Evolutionary conservation across 495 filamentous ascomycete genomes (phyloP), one percentile per base, ranked within the genome.

Genomic region (Aspergillus ellipticus): DNA sequence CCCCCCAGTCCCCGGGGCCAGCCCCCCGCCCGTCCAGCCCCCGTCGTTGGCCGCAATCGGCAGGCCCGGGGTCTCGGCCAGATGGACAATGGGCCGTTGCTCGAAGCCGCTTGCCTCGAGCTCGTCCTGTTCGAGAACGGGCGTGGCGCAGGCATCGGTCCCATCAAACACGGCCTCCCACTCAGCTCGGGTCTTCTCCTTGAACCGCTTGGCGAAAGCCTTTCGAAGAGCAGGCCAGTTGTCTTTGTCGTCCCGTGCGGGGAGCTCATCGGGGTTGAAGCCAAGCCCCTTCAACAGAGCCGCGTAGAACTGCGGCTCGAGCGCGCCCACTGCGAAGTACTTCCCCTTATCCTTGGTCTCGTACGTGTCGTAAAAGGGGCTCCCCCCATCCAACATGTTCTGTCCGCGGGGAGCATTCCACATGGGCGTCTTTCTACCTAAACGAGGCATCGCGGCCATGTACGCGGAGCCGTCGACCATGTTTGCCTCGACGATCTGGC

Each of bases 401-500:
- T 81, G 71, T 0, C 93, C 93, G 35, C 93, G 78, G 22, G 79
- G 76, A 9, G 63, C 66, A 59, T 75, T 61, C 75, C 91, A 92
- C 6, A 81, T 55, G 1, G 80, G 74, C 0, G 60, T 84, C 53
- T 87, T 82, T 26, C 73, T 70, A 42, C 71, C 71, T 24, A 94
- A 77, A 51, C 93, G 74, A 31, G 87, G 83, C 69, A 92, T 92
- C 0, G 84, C 86, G 1, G 86, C 86, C 11, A 97, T 68, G 64
- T 90, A 92, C 8, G 83, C 82, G 19, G 81, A 81, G 0, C 93
- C 93, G 70, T 97, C 93, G 6, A 96, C 92, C 92, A 97, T 97
- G 71, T 96, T 96, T 3, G 87, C 89, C 70, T 96, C 91, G 0
- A 97, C 92, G 2, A 96, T 82, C 71, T 96, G 91, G 0, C 92